Percentiles rank a stretch among this genome's conserved stretches.
Evolutionary conservation across 257 asterid species (phyloP).

Genomic region (Euphrasia confusa): DNA sequence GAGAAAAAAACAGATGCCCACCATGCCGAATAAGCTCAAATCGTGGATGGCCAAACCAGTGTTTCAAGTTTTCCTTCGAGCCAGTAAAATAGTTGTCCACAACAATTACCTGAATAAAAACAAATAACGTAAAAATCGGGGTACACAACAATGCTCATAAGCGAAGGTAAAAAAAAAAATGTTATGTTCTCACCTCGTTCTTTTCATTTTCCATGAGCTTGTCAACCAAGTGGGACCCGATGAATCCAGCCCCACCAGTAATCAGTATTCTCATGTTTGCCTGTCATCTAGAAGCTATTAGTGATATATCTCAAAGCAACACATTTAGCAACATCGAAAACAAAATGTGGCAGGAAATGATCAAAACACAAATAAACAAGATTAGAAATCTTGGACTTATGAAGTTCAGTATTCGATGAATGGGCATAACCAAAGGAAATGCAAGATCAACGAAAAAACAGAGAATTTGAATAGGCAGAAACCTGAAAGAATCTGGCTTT

Average conservation of each 20-base stretch:
- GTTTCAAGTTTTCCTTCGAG: conserved; percentile 77
- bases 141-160: neutral
- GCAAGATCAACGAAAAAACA: too few species aligned
- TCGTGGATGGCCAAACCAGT: conserved; percentile 93
- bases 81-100: conserved; percentile 92
- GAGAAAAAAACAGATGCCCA: conserved; percentile 20
- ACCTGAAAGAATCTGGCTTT: too few species aligned
- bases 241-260: conserved; percentile 98
- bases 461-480: too few species aligned
- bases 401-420: too few species aligned
- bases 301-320: neutral
- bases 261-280: conserved; percentile 89
- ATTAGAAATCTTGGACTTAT: too few species aligned
- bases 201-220: conserved; percentile 82
- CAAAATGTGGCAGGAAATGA: neutral
- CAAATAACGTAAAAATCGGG: neutral
- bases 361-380: too few species aligned
- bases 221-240: conserved; percentile 96
- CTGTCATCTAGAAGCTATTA: conserved; percentile 30
- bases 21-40: conserved; percentile 96
- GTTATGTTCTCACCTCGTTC: conserved; percentile 57
- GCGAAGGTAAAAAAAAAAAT: neutral
- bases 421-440: too few species aligned
- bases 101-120: conserved; percentile 60
- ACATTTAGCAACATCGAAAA: neutral